phyloP scores from a whole-genome alignment of 257 asterid species.

The Ehretia macrophylla region DNA sequence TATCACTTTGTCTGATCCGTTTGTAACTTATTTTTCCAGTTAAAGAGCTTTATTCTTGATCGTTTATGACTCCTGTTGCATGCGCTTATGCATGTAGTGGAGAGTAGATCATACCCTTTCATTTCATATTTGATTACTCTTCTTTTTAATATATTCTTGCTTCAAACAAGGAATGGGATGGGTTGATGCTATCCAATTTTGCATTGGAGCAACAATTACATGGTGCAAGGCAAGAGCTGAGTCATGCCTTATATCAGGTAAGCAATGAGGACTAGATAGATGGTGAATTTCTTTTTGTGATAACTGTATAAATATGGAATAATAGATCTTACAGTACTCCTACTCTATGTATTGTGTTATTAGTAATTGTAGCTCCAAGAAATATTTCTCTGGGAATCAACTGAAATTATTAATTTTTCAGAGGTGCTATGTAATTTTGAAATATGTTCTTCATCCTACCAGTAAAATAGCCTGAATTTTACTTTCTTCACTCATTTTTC shows the following conservation, averaged over 20 bases:
- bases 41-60: too few relatives aligned
- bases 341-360: too few relatives aligned
- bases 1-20: too few relatives aligned
- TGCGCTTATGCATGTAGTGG: not conserved
- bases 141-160: conserved; percentile 7
- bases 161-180: conserved; percentile 84
- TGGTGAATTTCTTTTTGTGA: not conserved
- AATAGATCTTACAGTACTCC: too few relatives aligned
- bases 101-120: not conserved
- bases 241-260: conserved; percentile 98
- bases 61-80: not conserved
- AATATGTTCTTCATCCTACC: too few relatives aligned
- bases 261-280: not conserved
- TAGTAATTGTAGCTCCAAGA: not conserved
- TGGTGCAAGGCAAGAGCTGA: conserved; percentile 93
- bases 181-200: conserved; percentile 92
- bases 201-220: conserved; percentile 92
- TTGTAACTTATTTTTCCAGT: too few relatives aligned
- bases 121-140: not conserved
- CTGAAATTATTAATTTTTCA: too few relatives aligned
- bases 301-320: too few relatives aligned
- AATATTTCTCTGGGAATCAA: too few relatives aligned
- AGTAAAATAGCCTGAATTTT: not conserved
- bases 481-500: not conserved
- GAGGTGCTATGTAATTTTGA: too few relatives aligned